A percentile compares a stretch with the other conserved stretches of the same genome.
Conservation (phyloP, 306 rosid species). For the Pueraria montana region DNA sequence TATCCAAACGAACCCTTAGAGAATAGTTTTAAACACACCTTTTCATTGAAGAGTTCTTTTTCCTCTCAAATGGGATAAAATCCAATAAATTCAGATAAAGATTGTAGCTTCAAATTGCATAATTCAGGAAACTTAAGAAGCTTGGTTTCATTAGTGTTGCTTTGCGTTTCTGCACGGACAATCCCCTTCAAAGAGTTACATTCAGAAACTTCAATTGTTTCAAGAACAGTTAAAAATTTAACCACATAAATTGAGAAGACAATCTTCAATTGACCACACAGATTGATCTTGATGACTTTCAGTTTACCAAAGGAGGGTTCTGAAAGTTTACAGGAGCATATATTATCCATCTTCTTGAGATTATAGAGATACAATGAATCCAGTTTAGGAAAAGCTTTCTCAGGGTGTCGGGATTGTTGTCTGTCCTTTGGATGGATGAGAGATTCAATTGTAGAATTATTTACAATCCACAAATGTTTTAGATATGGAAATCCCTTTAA, state of each 20-base stretch:
- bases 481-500: conserved; percentile 47
- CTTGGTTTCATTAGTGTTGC: background rate
- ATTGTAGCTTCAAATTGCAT: background rate
- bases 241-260: conserved; percentile 30
- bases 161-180: background rate
- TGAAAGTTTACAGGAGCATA: conserved; percentile 39
- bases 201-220: conserved; percentile 51
- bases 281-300: conserved; percentile 40
- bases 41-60: background rate
- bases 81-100: conserved; percentile 17
- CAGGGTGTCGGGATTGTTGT: background rate
- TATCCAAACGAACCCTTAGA: no score
- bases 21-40: background rate
- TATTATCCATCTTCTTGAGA: background rate
- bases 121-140: conserved; percentile 12
- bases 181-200: conserved; percentile 42
- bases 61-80: background rate
- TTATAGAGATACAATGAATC: conserved; percentile 43
- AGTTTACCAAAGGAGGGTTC: conserved; percentile 44
- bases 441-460: background rate
- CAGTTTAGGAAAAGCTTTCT: conserved; percentile 38
- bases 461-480: conserved; percentile 45
- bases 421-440: conserved; percentile 37
- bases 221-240: conserved; percentile 33
- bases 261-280: conserved; percentile 27